phyloP scores from a whole-genome alignment of 352 stramenopile species.

The Sclerospora graminicola region DNA sequence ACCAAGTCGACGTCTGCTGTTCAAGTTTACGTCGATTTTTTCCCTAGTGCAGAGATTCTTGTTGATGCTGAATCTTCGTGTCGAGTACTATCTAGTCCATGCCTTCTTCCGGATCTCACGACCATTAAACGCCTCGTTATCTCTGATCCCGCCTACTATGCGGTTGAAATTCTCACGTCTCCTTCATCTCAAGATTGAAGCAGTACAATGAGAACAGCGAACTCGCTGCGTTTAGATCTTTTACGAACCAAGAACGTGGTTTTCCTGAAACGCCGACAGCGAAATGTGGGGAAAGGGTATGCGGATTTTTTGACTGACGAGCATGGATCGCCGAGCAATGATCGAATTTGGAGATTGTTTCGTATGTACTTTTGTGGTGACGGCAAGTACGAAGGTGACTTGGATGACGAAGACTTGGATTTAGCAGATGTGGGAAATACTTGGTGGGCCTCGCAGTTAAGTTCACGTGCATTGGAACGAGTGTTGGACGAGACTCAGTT shows the following conservation, averaged over 20 bases:
- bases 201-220: slow-evolving; percentile 26
- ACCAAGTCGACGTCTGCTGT: slow-evolving; percentile 37
- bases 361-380: slow-evolving; percentile 19
- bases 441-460: slow-evolving; percentile 31
- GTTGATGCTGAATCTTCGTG: slow-evolving; percentile 9
- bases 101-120: slow-evolving; percentile 53
- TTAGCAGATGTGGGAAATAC: slow-evolving; percentile 20
- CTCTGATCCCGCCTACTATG: slow-evolving; percentile 41
- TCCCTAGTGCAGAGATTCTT: not conserved
- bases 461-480: slow-evolving; percentile 9
- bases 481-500: slow-evolving; percentile 25
- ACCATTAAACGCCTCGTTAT: slow-evolving; percentile 50
- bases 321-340: slow-evolving; percentile 13
- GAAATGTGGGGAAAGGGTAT: slow-evolving; percentile 7
- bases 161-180: slow-evolving; percentile 46
- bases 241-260: slow-evolving; percentile 47
- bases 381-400: slow-evolving; percentile 12
- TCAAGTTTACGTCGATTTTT: slow-evolving; percentile 33
- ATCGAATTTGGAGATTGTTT: slow-evolving; percentile 22
- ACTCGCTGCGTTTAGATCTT: slow-evolving; percentile 43
- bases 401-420: slow-evolving; percentile 3
- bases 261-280: slow-evolving; percentile 44
- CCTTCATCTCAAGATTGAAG: not conserved
- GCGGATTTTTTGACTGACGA: slow-evolving; percentile 12
- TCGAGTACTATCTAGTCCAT: slow-evolving; percentile 43